A percentile compares a stretch with the other conserved stretches of the same genome.
These are phyloP conservation scores for Solanum paucissectum DNA, from an alignment of 257 asterid genomes.

Conservation along the genomic window DNA sequence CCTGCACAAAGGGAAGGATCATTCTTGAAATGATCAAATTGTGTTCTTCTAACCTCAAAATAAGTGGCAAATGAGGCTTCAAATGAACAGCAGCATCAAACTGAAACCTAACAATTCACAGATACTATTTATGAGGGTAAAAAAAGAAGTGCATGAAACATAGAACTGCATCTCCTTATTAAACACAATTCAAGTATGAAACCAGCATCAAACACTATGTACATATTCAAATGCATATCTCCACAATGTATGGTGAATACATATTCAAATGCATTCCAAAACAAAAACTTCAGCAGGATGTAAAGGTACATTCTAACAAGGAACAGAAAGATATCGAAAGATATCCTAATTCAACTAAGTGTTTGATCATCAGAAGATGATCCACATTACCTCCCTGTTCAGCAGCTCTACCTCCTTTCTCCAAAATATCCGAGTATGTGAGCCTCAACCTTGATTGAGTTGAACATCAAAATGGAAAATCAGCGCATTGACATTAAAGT, in stretches of 20 bases:
- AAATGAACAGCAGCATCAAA: background rate
- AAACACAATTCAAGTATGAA: background rate
- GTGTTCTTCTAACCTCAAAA: background rate
- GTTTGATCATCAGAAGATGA: constrained; percentile 41
- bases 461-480: background rate
- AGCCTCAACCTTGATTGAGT: constrained; percentile 60
- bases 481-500: constrained; percentile 73
- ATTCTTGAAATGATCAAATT: too few relatives aligned
- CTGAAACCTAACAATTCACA: background rate
- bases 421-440: constrained; percentile 2
- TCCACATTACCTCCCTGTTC: constrained; percentile 16
- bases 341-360: constrained; percentile 25
- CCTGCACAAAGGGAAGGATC: background rate
- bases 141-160: background rate
- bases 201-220: background rate
- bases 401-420: constrained; percentile 6
- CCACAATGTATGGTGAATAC: background rate
- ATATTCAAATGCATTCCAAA: background rate
- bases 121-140: too few relatives aligned
- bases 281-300: background rate
- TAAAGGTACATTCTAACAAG: background rate
- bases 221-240: background rate
- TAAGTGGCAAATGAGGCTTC: background rate
- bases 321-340: background rate
- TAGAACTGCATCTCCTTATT: background rate